phyloP scores from a whole-genome alignment of 345 rosid species.

The Acer campestre region DNA sequence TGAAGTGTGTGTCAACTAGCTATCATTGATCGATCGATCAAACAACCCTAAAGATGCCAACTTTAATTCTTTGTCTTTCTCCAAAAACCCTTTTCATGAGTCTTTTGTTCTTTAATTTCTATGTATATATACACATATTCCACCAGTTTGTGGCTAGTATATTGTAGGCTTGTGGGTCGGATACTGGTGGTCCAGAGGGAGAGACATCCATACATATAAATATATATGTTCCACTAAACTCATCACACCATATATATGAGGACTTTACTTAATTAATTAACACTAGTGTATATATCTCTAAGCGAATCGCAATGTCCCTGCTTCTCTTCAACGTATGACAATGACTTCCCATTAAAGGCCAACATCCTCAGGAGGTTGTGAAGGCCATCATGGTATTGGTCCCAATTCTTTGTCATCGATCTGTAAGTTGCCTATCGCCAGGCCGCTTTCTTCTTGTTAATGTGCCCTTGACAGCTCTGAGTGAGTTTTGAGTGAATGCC shows the following conservation, averaged over 20 bases:
- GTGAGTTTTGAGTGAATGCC: no score
- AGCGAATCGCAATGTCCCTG: background rate
- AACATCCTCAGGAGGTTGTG: background rate
- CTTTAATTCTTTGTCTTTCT: constrained; percentile 10
- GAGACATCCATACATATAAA: background rate
- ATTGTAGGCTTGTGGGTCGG: background rate
- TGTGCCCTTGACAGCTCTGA: background rate
- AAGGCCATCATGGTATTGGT: background rate
- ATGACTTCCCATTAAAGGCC: background rate
- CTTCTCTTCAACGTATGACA: background rate
- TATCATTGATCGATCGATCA: background rate
- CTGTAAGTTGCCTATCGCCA: background rate
- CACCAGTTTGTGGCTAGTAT: constrained; percentile 4
- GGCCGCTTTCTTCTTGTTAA: background rate
- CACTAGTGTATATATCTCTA: background rate
- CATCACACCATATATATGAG: background rate
- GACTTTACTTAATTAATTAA: background rate
- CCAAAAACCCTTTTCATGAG: constrained; percentile 3
- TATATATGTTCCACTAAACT: background rate
- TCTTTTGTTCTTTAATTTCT: background rate
- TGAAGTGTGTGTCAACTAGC: constrained; percentile 13
- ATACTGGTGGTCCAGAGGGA: constrained; percentile 4
- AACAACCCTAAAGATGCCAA: constrained; percentile 8
- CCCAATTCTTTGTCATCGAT: background rate
- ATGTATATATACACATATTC: background rate